Percentiles rank a stretch among this genome's conserved stretches.
Evolutionary conservation across 441 rosid genomes (phyloP).

Genomic region (Omphalea diandra): DNA sequence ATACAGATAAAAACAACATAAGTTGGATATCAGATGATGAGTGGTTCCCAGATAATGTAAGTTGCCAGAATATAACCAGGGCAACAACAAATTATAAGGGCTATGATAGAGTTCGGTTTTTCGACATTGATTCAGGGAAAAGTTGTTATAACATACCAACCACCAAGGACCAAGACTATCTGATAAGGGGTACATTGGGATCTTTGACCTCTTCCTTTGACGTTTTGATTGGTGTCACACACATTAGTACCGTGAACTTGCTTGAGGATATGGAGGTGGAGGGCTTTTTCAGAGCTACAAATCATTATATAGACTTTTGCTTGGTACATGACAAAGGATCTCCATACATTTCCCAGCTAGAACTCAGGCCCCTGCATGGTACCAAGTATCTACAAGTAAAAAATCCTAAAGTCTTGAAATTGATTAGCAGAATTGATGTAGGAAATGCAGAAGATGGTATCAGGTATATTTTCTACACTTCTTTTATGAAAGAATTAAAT

Average conservation of each 20-base stretch:
- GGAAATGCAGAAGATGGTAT: conserved; percentile 32
- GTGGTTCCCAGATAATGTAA: conserved; percentile 38
- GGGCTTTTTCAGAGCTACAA: conserved; percentile 45
- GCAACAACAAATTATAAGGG: conserved; percentile 21
- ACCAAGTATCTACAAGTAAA: conserved; percentile 35
- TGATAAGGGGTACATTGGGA: conserved; percentile 45
- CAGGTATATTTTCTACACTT: conserved; percentile 36
- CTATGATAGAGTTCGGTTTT: conserved; percentile 36
- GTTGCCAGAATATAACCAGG: conserved; percentile 31
- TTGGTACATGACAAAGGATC: conserved; percentile 37
- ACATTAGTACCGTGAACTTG: conserved; percentile 35
- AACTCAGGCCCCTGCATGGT: conserved; percentile 46
- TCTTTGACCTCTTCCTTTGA: conserved; percentile 25
- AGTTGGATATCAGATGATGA: conserved; percentile 42
- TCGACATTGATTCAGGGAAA: conserved; percentile 40
- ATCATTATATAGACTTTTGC: conserved; percentile 44
- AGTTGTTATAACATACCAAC: conserved; percentile 53
- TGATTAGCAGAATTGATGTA: conserved; percentile 45
- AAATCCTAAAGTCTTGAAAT: conserved; percentile 35
- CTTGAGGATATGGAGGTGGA: conserved; percentile 35
- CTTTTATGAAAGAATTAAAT: not conserved
- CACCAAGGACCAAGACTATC: conserved; percentile 37
- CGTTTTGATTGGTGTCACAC: conserved; percentile 44
- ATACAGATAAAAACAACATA: conserved; percentile 28
- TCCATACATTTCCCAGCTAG: conserved; percentile 55